Evolutionary conservation across 2,329 filamentous ascomycete species (phyloP), one percentile per base, ranked within the genome.

Genomic region (Thelonectria blattea): DNA sequence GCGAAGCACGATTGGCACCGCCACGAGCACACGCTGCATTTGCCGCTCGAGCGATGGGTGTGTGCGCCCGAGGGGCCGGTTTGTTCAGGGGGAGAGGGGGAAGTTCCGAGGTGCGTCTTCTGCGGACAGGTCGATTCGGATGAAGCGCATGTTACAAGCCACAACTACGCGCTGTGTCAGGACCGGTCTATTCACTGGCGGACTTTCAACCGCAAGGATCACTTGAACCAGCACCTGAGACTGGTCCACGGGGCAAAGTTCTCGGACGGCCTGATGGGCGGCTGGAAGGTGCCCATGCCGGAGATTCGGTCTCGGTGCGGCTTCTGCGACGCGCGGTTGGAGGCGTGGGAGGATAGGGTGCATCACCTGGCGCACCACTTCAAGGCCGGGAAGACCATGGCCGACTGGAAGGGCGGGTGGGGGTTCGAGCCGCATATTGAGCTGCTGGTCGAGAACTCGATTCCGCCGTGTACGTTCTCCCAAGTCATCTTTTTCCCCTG

Each of bases 1-100:
- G 76, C 74, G 0, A 79, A 78, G 47, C 76, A 79, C 58, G 78
- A 79, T 58, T 80, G 78, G 78, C 76, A 78, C 55, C 74, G 82
- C 37, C 82, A 85, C 64, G 82, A 85, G 63, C 78, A 77, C 34
- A 74, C 76, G 62, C 77, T 76, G 63, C 82, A 73, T 71, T 76
- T 73, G 65, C 82, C 75, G 45, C 80, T 80, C 1, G 77, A 74
- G 73, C 75, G 66, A 52, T 85, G 72, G 83, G 77, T 76, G 66
- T 83, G 74, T 46, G 73, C 71, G 12, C 76, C 75, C 0, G 24
- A 56, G 1, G 75, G 75, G 56, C 67, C 72, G 11, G 65, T 56
- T 1, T 2, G 76, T 79, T 5, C 71, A 78, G 9, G 76, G 80
- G 32, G 73, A 77, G 7, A 73, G 75, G 24, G 60, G 55, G 14